Evolutionary conservation across 2,329 filamentous ascomycete species (phyloP).

Genomic region (Nectriaceae sp.): DNA sequence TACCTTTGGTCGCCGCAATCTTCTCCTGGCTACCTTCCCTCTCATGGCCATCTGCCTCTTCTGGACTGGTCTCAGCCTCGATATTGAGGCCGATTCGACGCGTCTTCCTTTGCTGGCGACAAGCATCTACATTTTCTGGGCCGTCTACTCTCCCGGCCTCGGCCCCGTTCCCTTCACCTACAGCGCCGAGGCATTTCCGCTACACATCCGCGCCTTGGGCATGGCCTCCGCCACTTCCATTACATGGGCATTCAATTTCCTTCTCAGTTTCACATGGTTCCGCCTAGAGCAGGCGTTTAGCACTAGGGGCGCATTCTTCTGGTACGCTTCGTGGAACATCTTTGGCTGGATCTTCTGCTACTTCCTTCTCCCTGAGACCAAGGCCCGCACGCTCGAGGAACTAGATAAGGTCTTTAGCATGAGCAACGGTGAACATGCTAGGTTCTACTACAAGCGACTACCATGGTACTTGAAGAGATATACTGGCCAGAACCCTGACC

Average conservation of each 20-base stretch:
- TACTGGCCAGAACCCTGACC: slow-evolving; percentile 4
- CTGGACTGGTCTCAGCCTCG: slow-evolving; percentile 32
- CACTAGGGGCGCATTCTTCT: slow-evolving; percentile 36
- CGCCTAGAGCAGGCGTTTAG: slow-evolving; percentile 30
- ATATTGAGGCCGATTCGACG: slow-evolving; percentile 14
- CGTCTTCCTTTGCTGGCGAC: slow-evolving; percentile 32
- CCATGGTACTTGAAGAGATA: slow-evolving; percentile 12
- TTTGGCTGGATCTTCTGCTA: slow-evolving; percentile 50
- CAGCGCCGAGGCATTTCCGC: slow-evolving; percentile 39
- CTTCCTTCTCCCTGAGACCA: slow-evolving; percentile 52
- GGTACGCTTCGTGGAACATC: slow-evolving; percentile 50
- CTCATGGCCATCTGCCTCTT: slow-evolving; percentile 32
- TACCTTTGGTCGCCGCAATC: slow-evolving; percentile 53
- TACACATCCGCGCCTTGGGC: slow-evolving; percentile 37
- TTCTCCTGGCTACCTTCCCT: slow-evolving; percentile 38
- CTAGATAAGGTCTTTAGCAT: slow-evolving; percentile 51
- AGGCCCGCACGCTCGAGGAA: slow-evolving; percentile 51
- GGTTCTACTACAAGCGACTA: slow-evolving; percentile 35
- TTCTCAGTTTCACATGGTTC: slow-evolving; percentile 36
- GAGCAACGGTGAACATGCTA: slow-evolving; percentile 41
- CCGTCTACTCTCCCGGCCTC: slow-evolving; percentile 38
- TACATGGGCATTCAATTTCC: slow-evolving; percentile 37
- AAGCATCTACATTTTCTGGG: slow-evolving; percentile 38
- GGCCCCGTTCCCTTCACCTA: slow-evolving; percentile 40
- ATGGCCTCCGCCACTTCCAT: slow-evolving; percentile 41